Conservation (phyloP, 2,329 filamentous ascomycete genomes). For the Fusarium algeriense region DNA sequence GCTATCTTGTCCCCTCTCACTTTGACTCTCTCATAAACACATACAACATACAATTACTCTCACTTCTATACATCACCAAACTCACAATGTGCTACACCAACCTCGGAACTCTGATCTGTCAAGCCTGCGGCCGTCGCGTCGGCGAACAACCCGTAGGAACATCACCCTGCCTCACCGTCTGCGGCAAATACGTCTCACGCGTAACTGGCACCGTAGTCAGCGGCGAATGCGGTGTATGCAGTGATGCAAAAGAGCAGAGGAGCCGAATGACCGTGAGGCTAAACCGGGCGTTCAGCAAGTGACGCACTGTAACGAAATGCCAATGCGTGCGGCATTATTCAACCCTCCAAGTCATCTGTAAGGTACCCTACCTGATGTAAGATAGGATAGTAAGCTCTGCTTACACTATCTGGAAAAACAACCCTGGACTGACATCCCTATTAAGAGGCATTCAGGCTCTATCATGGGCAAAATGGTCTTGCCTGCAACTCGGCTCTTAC, state of each 20-base stretch:
- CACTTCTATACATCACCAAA: neutral
- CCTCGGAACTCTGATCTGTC: slow-evolving; percentile 43
- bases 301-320: neutral
- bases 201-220: slow-evolving; percentile 41
- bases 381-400: slow-evolving; percentile 23
- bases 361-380: slow-evolving; percentile 12
- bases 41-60: neutral
- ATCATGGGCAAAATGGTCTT: neutral
- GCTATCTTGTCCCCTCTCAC: neutral
- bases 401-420: slow-evolving; percentile 12
- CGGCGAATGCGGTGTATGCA: slow-evolving; percentile 45
- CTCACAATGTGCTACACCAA: slow-evolving; percentile 43
- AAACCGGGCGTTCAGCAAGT: slow-evolving; percentile 44
- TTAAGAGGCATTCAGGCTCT: slow-evolving; percentile 10
- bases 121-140: slow-evolving; percentile 40
- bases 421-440: slow-evolving; percentile 12
- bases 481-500: slow-evolving; percentile 6
- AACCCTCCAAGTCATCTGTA: neutral
- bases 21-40: neutral
- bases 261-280: slow-evolving; percentile 37
- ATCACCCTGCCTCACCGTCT: slow-evolving; percentile 41
- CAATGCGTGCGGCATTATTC: slow-evolving; percentile 16
- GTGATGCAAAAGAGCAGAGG: slow-evolving; percentile 39
- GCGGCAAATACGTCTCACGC: slow-evolving; percentile 47
- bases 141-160: slow-evolving; percentile 43